Conservation (phyloP, 2,329 filamentous ascomycete genomes). For the Epichloe glyceriae region DNA sequence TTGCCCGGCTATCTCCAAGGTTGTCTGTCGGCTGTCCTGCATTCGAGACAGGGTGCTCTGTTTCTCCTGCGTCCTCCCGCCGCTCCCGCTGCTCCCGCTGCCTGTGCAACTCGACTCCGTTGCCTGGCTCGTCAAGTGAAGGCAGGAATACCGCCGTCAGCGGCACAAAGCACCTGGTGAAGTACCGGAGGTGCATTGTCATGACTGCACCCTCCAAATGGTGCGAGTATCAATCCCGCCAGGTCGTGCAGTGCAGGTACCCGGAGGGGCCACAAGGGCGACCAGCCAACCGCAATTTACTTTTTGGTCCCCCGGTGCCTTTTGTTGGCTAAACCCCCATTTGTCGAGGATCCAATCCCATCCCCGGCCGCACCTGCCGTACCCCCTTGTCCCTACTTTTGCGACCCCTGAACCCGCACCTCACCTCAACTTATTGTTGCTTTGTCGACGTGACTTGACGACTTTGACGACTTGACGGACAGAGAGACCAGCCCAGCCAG, state of each 20-base stretch:
- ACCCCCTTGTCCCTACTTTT: neutral
- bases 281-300: neutral
- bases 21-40: too few species aligned
- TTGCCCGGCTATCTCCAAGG: too few species aligned
- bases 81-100: too few species aligned
- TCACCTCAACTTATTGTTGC: neutral
- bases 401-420: neutral
- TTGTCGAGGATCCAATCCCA: neutral
- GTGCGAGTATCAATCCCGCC: neutral
- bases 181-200: too few species aligned
- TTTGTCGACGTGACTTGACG: neutral
- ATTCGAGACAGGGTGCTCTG: too few species aligned
- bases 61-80: too few species aligned
- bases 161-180: too few species aligned
- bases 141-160: too few species aligned
- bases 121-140: too few species aligned
- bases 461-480: neutral
- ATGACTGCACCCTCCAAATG: too few species aligned
- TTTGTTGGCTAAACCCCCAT: neutral
- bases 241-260: neutral
- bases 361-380: neutral
- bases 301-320: neutral
- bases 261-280: neutral
- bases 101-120: too few species aligned
- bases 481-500: neutral